Conservation (phyloP, 139 green algal genomes). For the Nannochloris sp. region DNA sequence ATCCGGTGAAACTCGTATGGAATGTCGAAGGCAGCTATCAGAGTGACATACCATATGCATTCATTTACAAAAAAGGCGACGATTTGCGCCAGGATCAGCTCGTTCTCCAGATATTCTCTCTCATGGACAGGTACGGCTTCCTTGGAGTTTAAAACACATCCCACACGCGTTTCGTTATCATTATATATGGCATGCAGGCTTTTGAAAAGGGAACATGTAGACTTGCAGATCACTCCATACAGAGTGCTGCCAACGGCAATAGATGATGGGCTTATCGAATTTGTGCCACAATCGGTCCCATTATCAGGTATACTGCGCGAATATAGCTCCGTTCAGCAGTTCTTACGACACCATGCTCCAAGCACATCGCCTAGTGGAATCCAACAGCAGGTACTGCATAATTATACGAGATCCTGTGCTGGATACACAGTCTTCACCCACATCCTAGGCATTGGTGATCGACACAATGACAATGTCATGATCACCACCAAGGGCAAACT, state of each 20-base stretch:
- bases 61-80: conserved; percentile 98
- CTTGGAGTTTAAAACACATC: too few species aligned
- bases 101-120: conserved; percentile 78
- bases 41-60: not conserved
- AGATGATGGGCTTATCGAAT: conserved; percentile 90
- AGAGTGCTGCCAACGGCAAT: conserved; percentile 72
- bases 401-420: conserved; percentile 86
- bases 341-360: conserved; percentile 56
- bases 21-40: not conserved
- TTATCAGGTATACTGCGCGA: conserved; percentile 71
- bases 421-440: conserved; percentile 97
- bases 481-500: conserved; percentile 72
- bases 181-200: conserved; percentile 28
- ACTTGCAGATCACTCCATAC: conserved; percentile 85
- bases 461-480: conserved; percentile 97
- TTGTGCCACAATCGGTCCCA: conserved; percentile 58
- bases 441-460: conserved; percentile 90
- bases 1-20: conserved; percentile 49
- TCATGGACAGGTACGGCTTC: conserved; percentile 77
- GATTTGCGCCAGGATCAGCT: conserved; percentile 92
- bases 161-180: too few species aligned
- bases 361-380: conserved; percentile 64
- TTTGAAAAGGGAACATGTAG: conserved; percentile 82
- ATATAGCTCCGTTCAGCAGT: conserved; percentile 75
- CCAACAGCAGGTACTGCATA: conserved; percentile 54